These are phyloP conservation scores for Camellia lanceoleosa DNA, from an alignment of 148 eudicot genomes.

Conservation along the genomic window DNA sequence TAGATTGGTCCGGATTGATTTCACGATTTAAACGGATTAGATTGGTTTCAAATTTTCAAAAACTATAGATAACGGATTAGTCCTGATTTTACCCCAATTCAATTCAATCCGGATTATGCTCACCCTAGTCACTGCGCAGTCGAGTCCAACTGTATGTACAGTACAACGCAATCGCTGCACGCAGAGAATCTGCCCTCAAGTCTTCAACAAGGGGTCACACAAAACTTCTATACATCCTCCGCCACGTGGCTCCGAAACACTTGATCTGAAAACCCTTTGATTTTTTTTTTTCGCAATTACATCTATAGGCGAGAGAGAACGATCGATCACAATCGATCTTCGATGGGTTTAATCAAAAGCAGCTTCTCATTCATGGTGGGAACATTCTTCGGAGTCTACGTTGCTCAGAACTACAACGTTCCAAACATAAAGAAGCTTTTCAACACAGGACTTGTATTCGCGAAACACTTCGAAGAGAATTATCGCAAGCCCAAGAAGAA, in stretches of 20 bases:
- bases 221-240: slow-evolving; percentile 1
- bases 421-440: slow-evolving; percentile 44
- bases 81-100: no score
- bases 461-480: slow-evolving; percentile 46
- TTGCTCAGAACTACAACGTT: slow-evolving; percentile 55
- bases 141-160: not conserved
- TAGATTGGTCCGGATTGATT: no score
- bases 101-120: no score
- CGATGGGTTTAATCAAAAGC: slow-evolving; percentile 45
- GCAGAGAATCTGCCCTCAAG: not conserved
- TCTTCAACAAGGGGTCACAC: not conserved
- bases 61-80: no score
- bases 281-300: no score
- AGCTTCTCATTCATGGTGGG: slow-evolving; percentile 41
- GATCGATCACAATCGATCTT: not conserved
- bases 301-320: no score
- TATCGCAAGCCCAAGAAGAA: slow-evolving; percentile 48
- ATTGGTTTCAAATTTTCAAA: no score
- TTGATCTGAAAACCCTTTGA: not conserved
- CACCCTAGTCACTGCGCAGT: not conserved
- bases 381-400: slow-evolving; percentile 43
- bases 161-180: not conserved
- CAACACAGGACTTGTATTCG: slow-evolving; percentile 33
- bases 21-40: no score
- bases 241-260: not conserved